A percentile compares a stretch with the other conserved stretches of the same genome.
phyloP scores from a whole-genome alignment of 1,284 basidiomycete species.

The Leccinum cinnamomeum region DNA sequence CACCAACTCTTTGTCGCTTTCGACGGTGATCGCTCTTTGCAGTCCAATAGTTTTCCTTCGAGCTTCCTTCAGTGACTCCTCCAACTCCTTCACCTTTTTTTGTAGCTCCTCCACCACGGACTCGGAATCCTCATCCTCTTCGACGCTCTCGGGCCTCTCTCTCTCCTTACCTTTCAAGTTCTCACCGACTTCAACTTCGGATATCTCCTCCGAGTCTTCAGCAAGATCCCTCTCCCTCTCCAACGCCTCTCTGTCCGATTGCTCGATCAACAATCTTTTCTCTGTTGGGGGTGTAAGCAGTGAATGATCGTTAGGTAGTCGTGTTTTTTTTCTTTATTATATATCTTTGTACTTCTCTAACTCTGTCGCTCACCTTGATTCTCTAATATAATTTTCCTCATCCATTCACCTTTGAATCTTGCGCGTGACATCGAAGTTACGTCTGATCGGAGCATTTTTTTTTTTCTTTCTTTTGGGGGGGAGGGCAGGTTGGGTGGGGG shows the following conservation, averaged over 20 bases:
- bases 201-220: not conserved
- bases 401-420: not conserved
- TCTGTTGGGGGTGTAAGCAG: not conserved
- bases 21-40: no score
- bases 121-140: no score
- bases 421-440: not conserved
- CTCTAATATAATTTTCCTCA: not conserved
- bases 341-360: not conserved
- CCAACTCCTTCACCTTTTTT: no score
- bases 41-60: no score
- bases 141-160: no score
- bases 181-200: not conserved
- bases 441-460: not conserved
- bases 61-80: no score
- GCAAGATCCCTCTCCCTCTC: not conserved
- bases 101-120: no score
- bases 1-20: no score
- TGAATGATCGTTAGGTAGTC: no score
- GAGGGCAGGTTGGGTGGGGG: no score
- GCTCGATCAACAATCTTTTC: not conserved
- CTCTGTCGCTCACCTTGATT: not conserved
- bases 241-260: not conserved
- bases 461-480: no score
- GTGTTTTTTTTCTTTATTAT: not conserved
- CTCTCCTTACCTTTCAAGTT: not conserved